phyloP scores from a whole-genome alignment of 176 grass and related monocot genomes.

The Chrysopogon serrulatus region DNA sequence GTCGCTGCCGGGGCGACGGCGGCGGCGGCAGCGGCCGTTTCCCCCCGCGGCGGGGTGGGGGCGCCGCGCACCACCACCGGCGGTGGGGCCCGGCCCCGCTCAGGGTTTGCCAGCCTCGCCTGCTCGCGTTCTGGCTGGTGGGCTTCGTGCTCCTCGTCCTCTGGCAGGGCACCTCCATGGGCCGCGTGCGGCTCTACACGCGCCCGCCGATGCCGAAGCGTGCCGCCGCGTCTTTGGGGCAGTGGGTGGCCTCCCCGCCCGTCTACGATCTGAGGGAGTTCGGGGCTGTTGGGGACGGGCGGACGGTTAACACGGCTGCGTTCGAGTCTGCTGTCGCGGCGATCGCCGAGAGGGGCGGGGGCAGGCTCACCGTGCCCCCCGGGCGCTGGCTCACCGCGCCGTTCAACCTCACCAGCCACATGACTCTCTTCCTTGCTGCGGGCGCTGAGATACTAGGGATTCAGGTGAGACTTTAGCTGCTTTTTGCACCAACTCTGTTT shows the following conservation, averaged over 20 bases:
- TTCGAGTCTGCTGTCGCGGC: constrained; percentile 68
- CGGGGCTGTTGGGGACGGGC: constrained; percentile 68
- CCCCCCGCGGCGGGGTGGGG: constrained; percentile 34
- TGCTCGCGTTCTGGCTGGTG: constrained; percentile 53
- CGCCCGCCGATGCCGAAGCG: constrained; percentile 29
- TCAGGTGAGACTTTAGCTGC: constrained; percentile 46
- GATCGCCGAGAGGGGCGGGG: constrained; percentile 62
- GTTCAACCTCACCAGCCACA: constrained; percentile 86
- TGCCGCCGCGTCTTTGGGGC: constrained; percentile 1
- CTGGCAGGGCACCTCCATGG: constrained; percentile 60
- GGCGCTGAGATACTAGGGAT: constrained; percentile 71
- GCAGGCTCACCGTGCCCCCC: constrained; percentile 48
- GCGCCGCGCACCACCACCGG: constrained; percentile 23
- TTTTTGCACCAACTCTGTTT: not conserved
- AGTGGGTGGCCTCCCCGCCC: constrained; percentile 44
- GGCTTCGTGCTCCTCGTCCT: constrained; percentile 57
- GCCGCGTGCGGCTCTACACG: constrained; percentile 37
- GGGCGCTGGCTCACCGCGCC: constrained; percentile 87
- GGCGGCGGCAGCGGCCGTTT: not conserved
- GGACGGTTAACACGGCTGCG: constrained; percentile 54
- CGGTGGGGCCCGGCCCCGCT: constrained; percentile 16
- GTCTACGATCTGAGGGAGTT: constrained; percentile 71
- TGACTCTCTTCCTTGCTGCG: constrained; percentile 82
- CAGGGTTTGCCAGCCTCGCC: constrained; percentile 21
- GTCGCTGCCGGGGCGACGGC: not conserved